Conservation (phyloP, 192 early-diverging fungal species). For the Chytriomyces confervae region DNA sequence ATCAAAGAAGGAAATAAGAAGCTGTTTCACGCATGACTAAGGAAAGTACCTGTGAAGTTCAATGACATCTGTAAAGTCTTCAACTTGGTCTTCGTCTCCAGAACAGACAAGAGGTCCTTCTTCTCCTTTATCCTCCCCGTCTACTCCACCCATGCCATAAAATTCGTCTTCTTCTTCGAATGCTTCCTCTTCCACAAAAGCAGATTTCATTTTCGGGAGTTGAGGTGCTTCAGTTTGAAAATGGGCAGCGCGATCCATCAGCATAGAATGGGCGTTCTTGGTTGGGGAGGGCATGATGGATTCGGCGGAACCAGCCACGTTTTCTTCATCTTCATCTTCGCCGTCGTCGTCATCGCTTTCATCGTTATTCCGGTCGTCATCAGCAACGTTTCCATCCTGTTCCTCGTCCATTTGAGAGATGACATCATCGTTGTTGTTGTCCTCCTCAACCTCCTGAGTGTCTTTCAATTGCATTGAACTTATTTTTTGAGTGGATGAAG, state of each 20-base stretch:
- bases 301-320: neutral
- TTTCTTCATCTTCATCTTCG: slow-evolving; percentile 8
- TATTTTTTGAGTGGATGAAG: neutral
- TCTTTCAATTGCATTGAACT: neutral
- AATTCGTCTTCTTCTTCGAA: slow-evolving; percentile 43
- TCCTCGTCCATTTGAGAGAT: neutral
- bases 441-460: neutral
- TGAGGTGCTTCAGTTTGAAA: neutral
- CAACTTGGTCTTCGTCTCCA: slow-evolving; percentile 37
- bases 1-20: slow-evolving; percentile 2
- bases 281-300: neutral
- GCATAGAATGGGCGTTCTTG: neutral
- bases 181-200: slow-evolving; percentile 36
- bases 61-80: slow-evolving; percentile 42
- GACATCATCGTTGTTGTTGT: neutral
- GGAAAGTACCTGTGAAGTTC: slow-evolving; percentile 34
- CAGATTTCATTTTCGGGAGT: slow-evolving; percentile 32
- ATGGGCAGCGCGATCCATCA: neutral
- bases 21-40: neutral
- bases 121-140: slow-evolving; percentile 36
- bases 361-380: neutral
- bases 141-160: slow-evolving; percentile 40
- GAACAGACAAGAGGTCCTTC: slow-evolving; percentile 34
- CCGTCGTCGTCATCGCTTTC: neutral
- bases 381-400: slow-evolving; percentile 23